phyloP scores from a whole-genome alignment of 164 flowering plant genomes.

The Kingdonia uniflora region DNA sequence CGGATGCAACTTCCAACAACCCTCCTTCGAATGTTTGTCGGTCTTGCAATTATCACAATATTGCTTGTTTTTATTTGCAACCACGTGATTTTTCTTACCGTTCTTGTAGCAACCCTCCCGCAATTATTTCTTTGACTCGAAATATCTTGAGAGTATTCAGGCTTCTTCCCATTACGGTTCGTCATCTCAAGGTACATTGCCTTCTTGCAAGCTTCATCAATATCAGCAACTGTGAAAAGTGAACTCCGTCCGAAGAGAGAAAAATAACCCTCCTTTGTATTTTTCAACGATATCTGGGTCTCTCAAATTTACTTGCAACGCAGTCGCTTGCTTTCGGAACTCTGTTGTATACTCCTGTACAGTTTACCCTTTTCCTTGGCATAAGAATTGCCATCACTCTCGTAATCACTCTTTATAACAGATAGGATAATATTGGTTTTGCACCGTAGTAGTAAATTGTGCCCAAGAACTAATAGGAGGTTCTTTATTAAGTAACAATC shows the following conservation, averaged over 20 bases:
- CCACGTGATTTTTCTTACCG: constrained; percentile 1
- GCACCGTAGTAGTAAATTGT: background rate
- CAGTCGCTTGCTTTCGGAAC: background rate
- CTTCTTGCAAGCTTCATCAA: constrained; percentile 6
- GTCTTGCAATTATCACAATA: constrained; percentile 5
- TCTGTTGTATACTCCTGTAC: constrained; percentile 4
- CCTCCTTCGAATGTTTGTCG: background rate
- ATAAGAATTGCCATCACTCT: background rate
- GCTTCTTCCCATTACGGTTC: background rate
- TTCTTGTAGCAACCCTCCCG: background rate
- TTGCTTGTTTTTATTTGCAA: background rate
- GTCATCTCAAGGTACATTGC: constrained; percentile 6
- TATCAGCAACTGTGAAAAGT: background rate
- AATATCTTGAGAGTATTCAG: background rate
- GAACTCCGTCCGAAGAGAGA: background rate
- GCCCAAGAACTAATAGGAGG: background rate
- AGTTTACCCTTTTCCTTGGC: background rate
- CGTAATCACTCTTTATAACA: background rate
- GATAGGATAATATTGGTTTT: constrained; percentile 2
- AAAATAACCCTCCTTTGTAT: background rate
- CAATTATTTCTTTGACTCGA: background rate
- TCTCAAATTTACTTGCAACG: background rate
- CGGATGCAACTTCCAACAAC: constrained; percentile 1
- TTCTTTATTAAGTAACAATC: background rate
- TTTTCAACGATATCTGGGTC: background rate